Base-by-base conservation (phyloP, 306 rosid genomes). In the Arachis stenosperma region DNA sequence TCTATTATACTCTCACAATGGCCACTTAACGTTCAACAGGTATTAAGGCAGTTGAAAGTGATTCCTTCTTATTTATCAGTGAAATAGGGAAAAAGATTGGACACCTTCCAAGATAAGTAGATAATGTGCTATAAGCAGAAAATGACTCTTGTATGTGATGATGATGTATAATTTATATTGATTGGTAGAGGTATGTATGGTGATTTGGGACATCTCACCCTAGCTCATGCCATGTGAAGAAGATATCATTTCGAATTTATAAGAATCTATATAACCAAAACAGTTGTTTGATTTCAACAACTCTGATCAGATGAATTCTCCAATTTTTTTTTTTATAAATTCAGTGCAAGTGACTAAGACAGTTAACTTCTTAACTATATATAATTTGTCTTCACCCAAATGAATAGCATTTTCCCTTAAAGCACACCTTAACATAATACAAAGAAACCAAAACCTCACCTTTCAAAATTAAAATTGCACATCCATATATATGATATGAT, bases 21-120 rank as follows among this genome's bases (percentile, higher is more conserved):
- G 37, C 37, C 37, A 33, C 37, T 33, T 33, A 33, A 33, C 37
- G 4, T 33, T 33, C 4, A 33, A 33, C 37, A 33, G 4, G 37
- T 33, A 33, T 56, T 7, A 78, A 50, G 73, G 61, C 55, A 50
- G 36, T 37, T 42, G 79, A 77, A 79, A 75, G 59, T 4, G 75
- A 79, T 55, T 75, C 79, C 29, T 52, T 22, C 44, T 53, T 62
- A 41, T 22, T n/a, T 30, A 29, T 30, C 71, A 60, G 77, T 74
- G 70, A 50, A 69, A 57, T 22, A 73, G 69, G 78, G 90, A 85
- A 86, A 88, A 86, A 83, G 93, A 85, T 88, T 78, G 78, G 87
- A 73, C 88, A 86, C 86, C 88, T 88, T 81, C 74, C 73, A 76
- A 79, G 83, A 74, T 79, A 79, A 79, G 86, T 78, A 66, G 82